Evolutionary conservation across 805 yeast species (phyloP).

Genomic region (Ogataea glucozyma): DNA sequence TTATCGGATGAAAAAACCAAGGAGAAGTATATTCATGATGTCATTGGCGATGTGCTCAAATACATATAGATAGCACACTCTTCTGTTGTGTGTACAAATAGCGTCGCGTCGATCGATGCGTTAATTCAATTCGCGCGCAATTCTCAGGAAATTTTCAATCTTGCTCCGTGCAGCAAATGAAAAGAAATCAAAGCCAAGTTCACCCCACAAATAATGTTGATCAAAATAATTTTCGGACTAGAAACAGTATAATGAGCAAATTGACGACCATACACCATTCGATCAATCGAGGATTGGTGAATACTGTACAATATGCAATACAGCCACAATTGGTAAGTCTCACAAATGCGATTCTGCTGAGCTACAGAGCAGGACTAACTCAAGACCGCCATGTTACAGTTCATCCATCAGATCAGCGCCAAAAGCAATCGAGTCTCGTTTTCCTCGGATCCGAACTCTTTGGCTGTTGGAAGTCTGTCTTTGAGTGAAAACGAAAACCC

Average conservation of each 20-base stretch:
- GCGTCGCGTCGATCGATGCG: slow-evolving; percentile 3
- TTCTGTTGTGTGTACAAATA: neutral
- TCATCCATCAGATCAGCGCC: slow-evolving; percentile 24
- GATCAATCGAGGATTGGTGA: slow-evolving; percentile 23
- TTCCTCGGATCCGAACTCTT: slow-evolving; percentile 27
- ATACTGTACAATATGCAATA: slow-evolving; percentile 22
- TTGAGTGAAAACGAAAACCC: neutral
- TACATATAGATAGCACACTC: slow-evolving; percentile 28
- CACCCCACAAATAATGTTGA: neutral
- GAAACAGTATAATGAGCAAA: slow-evolving; percentile 4
- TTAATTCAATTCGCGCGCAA: neutral
- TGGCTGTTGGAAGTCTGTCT: slow-evolving; percentile 28
- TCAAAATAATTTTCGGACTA: neutral
- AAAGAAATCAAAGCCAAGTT: neutral
- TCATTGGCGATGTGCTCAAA: slow-evolving; percentile 43
- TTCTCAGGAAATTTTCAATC: too few relatives aligned
- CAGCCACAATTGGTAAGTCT: slow-evolving; percentile 32
- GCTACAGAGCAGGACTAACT: too few relatives aligned
- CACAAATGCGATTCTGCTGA: too few relatives aligned
- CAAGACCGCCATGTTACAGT: slow-evolving; percentile 13
- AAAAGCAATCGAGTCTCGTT: slow-evolving; percentile 30
- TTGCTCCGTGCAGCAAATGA: neutral
- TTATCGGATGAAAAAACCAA: slow-evolving; percentile 29
- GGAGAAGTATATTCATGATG: slow-evolving; percentile 37
- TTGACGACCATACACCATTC: slow-evolving; percentile 7